Base-by-base conservation (phyloP, 2,329 filamentous ascomycete species). In the Delphinella strobiligena region DNA sequence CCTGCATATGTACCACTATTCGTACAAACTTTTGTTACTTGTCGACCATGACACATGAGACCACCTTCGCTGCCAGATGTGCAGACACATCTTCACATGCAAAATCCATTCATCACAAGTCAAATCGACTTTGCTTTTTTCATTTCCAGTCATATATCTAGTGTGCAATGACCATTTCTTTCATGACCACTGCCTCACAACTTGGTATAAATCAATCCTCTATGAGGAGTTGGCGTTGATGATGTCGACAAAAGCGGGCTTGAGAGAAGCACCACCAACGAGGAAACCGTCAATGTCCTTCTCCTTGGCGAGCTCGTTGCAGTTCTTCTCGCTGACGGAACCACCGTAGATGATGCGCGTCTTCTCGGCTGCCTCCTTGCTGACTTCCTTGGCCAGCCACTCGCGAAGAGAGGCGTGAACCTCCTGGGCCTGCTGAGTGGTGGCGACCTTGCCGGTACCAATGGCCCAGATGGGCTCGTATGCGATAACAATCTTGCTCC, bases 401-500 rank as follows among this genome's bases (percentile, higher is more conserved):
- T 78, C 69, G 54, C 91, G 83, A 67, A 98, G 93, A 50, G 82
- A 86, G 55, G 80, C 84, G 71, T 94, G 87, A 45, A 91, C 86
- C 63, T 93, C 86, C 71, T 94, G 87, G 43, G 87, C 87, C 74
- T 94, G 87, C 67, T 86, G 73, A 45, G 79, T 87, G 48, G 80
- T 82, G 53, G 86, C 86, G 50, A 93, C 86, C 72, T 91, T 93
- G 64, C 91, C 91, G 51, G 91, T 96, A 53, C 89, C 89, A 45
- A 80, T 80, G 42, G 77, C 77, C 89, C 91, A 98, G 72, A 98
- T 93, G 58, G 91, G 91, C 76, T 98, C 91, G 68, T 98, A 98
- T 58, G 91, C 91, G 56, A 98, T 75, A 61, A 98, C 91, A 49
- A 98, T 76, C 72, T 91, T 91, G 58, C 71, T 75, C 91, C 91